Evolutionary conservation across 2,329 filamentous ascomycete species (phyloP), one percentile per base, ranked within the genome.

Genomic region (Orbilia javanica): DNA sequence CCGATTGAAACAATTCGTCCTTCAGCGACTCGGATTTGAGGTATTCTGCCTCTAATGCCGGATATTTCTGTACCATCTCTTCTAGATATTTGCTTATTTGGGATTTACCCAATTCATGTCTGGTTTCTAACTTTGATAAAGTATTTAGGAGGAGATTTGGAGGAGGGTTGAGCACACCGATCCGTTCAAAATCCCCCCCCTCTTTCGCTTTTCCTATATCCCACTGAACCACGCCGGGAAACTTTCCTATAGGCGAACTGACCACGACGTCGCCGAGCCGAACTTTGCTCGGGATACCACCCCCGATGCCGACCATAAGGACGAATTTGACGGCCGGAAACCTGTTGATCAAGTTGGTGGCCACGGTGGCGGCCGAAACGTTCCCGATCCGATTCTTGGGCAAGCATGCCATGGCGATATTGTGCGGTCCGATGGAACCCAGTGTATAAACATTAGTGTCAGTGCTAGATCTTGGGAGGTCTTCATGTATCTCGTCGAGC

Each of bases 291-390:
- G 69, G 69, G 15, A 66, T 50, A n/a, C 69, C 69, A n/a, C 69
- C 48, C 4, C 60, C 69, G 5, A 73, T 66, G 4, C 69, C 69
- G 13, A 64, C 67, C 55, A 71, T 52, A 2, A 71, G 39, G 10
- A 25, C 55, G 11, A 63, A 10, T 22, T 53, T 71, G n/a, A 71
- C 42, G 6, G 34, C 8, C 13, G 22, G 67, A 63, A 71, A 71
- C 42, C 55, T 71, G 4, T 15, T 27, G 25, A 62, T 8, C 52
- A 69, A 48, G 6, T 22, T 20, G 6, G 39, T 48, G 0, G 66
- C 66, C 7, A 69, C 52, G 1, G 3, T 48, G 3, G 66, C 66
- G 6, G 66, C 66, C n/a, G 6, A 15, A 11, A 10, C 55, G 13
- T 18, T 62, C 31, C 29, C 10, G 6, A 22, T 1, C 36, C 22